A percentile compares a stretch with the other conserved stretches of the same genome.
Evolutionary conservation across 805 yeast genomes (phyloP).

Genomic region (Candida arabinofermentans): DNA sequence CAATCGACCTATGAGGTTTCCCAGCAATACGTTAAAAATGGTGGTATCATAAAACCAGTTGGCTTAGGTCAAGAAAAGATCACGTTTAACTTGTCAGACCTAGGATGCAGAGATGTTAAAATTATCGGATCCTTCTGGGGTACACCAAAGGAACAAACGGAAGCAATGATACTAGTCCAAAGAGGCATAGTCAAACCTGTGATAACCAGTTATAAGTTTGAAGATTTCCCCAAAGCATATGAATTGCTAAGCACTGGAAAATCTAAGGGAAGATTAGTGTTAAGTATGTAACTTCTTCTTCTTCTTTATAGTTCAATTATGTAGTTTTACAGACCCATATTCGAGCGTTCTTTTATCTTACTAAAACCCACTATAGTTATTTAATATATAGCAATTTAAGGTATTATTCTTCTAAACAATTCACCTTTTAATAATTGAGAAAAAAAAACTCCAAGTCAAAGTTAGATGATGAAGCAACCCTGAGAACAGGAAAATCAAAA

Average conservation of each 20-base stretch:
- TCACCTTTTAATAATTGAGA: too few relatives aligned
- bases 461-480: too few relatives aligned
- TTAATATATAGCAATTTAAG: too few relatives aligned
- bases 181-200: slow-evolving; percentile 38
- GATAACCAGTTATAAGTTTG: slow-evolving; percentile 28
- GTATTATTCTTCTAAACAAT: too few relatives aligned
- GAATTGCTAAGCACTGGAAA: slow-evolving; percentile 35
- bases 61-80: slow-evolving; percentile 39
- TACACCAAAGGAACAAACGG: slow-evolving; percentile 38
- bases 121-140: slow-evolving; percentile 43
- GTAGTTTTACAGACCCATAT: too few relatives aligned
- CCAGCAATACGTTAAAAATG: slow-evolving; percentile 29
- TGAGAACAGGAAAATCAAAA: too few relatives aligned
- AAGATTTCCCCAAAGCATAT: slow-evolving; percentile 34
- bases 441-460: too few relatives aligned
- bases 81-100: slow-evolving; percentile 29
- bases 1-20: slow-evolving; percentile 23
- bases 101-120: slow-evolving; percentile 40
- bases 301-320: background rate
- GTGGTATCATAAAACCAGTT: slow-evolving; percentile 39
- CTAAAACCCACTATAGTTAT: too few relatives aligned
- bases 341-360: too few relatives aligned
- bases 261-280: slow-evolving; percentile 39
- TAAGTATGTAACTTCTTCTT: slow-evolving; percentile 1
- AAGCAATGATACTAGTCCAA: slow-evolving; percentile 39